Base-by-base conservation (phyloP, 108 stramenopile species). In the Nitzschia sp. region DNA sequence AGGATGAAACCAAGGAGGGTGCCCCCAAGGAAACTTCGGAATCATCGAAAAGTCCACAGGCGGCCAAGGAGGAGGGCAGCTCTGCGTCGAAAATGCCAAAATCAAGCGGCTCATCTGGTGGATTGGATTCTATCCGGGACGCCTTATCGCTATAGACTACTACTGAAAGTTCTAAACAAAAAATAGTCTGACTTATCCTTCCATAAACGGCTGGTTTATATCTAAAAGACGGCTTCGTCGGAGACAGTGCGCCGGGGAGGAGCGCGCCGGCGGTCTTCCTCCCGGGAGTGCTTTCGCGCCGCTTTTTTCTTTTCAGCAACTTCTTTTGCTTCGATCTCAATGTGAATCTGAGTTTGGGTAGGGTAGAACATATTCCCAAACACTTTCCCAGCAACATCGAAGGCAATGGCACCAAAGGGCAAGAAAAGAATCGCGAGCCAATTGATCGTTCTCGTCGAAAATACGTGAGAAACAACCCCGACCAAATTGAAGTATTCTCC, bases 301-400 rank as follows among this genome's bases (percentile, higher is more conserved):
- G 61, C 36, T 26, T 42, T 25, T 24, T 62, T 62, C 59, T 24
- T 54, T 3, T 35, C 76, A 29, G 54, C 51, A 18, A 34, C 24
- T 75, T 59, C 71, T 54, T 46, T 70, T 5, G 64, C 18, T 67
- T 82, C 77, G 31, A 91, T 85, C 72, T 94, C 93, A 25, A 82
- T 70, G 60, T 94, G 93, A 68, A 94, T 91, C 68, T 94, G 93
- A 27, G 86, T 91, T 66, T 94, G 93, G 9, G 90, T 91, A 13
- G 93, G 93, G 64, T 71, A 94, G 65, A 80, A 90, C 77, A 90
- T 83, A 72, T 94, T 94, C 38, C 85, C 72, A 56, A 83, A 88
- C 6, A 91, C 86, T 62, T 94, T 91, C 13, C 82, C 83, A n/a
- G 78, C 68, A 25, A 94, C 83, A 79, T 94, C 93, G 49, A 89